Evolutionary conservation across 2,329 filamentous ascomycete species (phyloP).

Genomic region (Colletotrichum truncatum): DNA sequence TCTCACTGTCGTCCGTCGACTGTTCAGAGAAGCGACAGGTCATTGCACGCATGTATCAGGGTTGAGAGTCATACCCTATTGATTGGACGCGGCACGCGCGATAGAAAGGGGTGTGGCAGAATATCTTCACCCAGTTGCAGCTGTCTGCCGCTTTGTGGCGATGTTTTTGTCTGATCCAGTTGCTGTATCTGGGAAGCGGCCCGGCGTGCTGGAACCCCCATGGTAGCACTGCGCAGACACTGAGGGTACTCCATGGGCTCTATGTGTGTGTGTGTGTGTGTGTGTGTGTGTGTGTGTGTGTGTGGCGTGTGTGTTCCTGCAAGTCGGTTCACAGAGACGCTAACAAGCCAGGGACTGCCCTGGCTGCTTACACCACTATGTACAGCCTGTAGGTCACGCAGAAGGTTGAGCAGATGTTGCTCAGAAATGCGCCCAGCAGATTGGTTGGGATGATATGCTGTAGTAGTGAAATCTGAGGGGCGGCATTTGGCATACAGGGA

Average conservation of each 20-base stretch:
- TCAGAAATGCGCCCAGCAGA: constrained; percentile 18
- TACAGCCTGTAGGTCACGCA: neutral
- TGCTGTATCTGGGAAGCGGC: constrained; percentile 17
- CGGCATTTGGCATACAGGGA: constrained; percentile 13
- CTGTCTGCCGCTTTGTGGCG: constrained; percentile 10
- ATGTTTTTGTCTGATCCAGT: neutral
- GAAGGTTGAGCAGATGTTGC: neutral
- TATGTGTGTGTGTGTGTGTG: neutral
- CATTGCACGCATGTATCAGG: neutral
- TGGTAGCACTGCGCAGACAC: constrained; percentile 9
- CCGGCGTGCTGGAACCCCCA: constrained; percentile 14
- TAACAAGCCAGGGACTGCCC: constrained; percentile 1
- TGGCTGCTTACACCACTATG: neutral
- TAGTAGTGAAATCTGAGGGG: constrained; percentile 3
- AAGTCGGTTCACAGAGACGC: constrained; percentile 1
- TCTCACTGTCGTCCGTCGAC: neutral
- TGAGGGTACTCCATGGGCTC: neutral
- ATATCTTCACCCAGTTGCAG: constrained; percentile 3
- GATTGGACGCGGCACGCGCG: constrained; percentile 30
- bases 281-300: neutral
- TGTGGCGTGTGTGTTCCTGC: constrained; percentile 3
- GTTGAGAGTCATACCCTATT: neutral
- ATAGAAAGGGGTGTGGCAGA: constrained; percentile 14
- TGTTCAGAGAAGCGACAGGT: neutral
- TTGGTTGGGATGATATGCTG: constrained; percentile 21